Conservation (phyloP, 2,329 filamentous ascomycete species). For the Aspergillus udagawae region DNA sequence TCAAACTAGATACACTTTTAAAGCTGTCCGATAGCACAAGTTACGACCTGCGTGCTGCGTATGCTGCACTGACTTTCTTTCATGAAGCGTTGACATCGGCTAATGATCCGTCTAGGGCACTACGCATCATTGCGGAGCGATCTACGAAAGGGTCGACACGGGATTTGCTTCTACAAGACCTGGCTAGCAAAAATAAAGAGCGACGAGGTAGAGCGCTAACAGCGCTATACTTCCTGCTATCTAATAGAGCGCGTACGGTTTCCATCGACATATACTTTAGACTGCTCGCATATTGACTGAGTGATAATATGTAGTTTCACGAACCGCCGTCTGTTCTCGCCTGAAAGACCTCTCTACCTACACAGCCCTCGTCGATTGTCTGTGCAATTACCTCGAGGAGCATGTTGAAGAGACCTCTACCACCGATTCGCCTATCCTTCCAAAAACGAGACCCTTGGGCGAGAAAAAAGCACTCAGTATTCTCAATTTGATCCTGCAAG, state of each 20-base stretch:
- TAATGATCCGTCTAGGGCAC: slow-evolving; percentile 27
- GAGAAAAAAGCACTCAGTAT: slow-evolving; percentile 45
- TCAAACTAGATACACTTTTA: slow-evolving; percentile 62
- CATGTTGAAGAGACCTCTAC: slow-evolving; percentile 32
- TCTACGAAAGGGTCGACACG: slow-evolving; percentile 39
- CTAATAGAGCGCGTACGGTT: slow-evolving; percentile 35
- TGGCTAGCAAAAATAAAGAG: slow-evolving; percentile 36
- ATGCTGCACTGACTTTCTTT: slow-evolving; percentile 48
- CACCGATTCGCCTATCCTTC: slow-evolving; percentile 36
- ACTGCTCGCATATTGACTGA: slow-evolving; percentile 1
- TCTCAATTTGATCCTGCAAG: slow-evolving; percentile 60
- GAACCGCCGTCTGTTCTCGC: slow-evolving; percentile 31
- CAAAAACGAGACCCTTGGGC: slow-evolving; percentile 37
- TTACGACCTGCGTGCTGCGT: slow-evolving; percentile 67
- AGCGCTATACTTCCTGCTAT: slow-evolving; percentile 42
- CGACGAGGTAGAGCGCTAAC: slow-evolving; percentile 39
- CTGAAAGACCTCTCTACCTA: slow-evolving; percentile 36
- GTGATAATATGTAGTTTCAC: slow-evolving; percentile 25
- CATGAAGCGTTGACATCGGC: slow-evolving; percentile 47
- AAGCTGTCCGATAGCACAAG: slow-evolving; percentile 68
- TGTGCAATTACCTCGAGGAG: slow-evolving; percentile 39
- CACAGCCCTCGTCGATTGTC: slow-evolving; percentile 38
- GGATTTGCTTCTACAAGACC: slow-evolving; percentile 39
- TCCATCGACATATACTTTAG: neutral
- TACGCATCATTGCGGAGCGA: slow-evolving; percentile 46